These are phyloP conservation scores for Biancaea sappan DNA, from an alignment of 306 rosid species.

Conservation along the genomic window DNA sequence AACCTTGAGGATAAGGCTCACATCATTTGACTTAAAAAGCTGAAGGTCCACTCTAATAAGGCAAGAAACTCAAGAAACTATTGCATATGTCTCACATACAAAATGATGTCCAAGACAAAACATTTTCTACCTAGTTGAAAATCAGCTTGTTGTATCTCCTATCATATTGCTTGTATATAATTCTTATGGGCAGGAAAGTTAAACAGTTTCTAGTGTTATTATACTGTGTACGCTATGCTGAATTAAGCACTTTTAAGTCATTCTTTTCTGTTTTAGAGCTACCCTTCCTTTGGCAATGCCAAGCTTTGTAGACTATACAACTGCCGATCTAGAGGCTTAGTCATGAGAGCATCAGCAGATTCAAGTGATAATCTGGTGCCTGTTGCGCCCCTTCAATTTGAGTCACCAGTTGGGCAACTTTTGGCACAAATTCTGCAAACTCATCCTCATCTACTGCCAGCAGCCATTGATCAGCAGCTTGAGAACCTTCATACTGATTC, in stretches of 20 bases:
- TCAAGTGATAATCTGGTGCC: constrained; percentile 61
- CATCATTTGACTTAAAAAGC: not conserved
- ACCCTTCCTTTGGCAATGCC: constrained; percentile 57
- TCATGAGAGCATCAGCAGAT: constrained; percentile 65
- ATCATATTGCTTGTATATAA: not conserved
- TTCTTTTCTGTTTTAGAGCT: constrained; percentile 45
- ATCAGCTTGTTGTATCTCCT: not conserved
- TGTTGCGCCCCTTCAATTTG: constrained; percentile 75
- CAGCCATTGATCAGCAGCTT: constrained; percentile 86
- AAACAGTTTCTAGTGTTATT: constrained; percentile 9
- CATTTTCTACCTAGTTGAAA: not conserved
- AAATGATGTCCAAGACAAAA: not conserved
- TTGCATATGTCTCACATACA: not conserved
- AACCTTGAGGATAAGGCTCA: not conserved
- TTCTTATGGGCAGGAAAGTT: not conserved
- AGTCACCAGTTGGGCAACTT: constrained; percentile 89
- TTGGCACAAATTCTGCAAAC: constrained; percentile 83
- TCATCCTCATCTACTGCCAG: constrained; percentile 87
- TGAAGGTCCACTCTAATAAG: not conserved
- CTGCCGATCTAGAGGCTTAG: constrained; percentile 60
- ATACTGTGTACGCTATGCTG: not conserved
- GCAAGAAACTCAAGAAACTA: not conserved
- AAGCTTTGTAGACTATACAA: constrained; percentile 57
- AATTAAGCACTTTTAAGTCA: not conserved
- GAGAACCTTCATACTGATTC: constrained; percentile 78